These are phyloP conservation scores for Lagenidium sp. DNA, from an alignment of 352 stramenopile species.

Conservation along the genomic window DNA sequence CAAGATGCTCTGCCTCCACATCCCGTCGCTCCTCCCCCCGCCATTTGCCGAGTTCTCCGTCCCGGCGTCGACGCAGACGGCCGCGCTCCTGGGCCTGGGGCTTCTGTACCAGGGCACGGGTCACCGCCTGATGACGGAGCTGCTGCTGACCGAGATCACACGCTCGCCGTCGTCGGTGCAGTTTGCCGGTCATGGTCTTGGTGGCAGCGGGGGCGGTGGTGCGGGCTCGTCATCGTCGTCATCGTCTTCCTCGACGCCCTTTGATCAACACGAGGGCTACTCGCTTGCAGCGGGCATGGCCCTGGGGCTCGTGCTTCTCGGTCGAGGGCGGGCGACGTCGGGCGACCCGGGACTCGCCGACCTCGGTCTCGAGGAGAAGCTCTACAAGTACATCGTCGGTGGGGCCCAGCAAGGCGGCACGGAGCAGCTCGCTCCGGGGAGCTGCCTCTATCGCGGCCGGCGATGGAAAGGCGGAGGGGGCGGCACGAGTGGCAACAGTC, in stretches of 20 bases:
- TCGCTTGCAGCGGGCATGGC: constrained; percentile 88
- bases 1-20: constrained; percentile 98
- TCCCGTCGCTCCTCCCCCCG: constrained; percentile 92
- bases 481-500: too few species aligned
- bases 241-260: constrained; percentile 34
- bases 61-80: constrained; percentile 90
- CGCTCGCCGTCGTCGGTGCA: constrained; percentile 69
- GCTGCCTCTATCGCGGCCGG: constrained; percentile 62
- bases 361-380: constrained; percentile 93
- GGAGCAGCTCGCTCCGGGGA: too few species aligned
- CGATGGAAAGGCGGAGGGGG: constrained; percentile 47
- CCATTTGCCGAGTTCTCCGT: constrained; percentile 96
- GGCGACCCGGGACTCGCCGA: constrained; percentile 90
- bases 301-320: constrained; percentile 94
- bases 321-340: constrained; percentile 48
- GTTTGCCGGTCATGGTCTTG: constrained; percentile 25
- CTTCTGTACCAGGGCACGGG: constrained; percentile 94
- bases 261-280: constrained; percentile 93
- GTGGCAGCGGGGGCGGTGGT: neutral
- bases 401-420: constrained; percentile 33
- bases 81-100: constrained; percentile 92
- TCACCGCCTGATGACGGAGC: constrained; percentile 97
- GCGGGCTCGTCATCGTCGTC: neutral
- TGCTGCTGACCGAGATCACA: constrained; percentile 96
- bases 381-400: constrained; percentile 94